A percentile compares a stretch with the other conserved stretches of the same genome.
Evolutionary conservation across 345 rosid species (phyloP).

Genomic region (Gossypium sturtianum): DNA sequence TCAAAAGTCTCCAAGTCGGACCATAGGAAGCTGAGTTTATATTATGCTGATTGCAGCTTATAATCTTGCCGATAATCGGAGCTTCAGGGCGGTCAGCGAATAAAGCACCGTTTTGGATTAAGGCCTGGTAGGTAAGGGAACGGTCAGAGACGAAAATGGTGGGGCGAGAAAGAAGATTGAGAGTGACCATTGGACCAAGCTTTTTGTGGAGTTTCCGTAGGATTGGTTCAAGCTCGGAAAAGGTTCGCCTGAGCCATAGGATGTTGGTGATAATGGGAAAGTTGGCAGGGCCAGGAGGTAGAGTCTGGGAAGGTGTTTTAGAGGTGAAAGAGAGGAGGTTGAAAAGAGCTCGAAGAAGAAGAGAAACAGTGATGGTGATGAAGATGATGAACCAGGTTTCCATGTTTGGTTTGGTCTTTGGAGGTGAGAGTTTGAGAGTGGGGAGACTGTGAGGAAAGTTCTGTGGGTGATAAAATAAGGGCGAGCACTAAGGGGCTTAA

Average conservation of each 20-base stretch:
- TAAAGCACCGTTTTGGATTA: slow-evolving; percentile 33
- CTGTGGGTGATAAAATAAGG: not conserved
- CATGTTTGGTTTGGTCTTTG: slow-evolving; percentile 2
- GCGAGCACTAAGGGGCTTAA: not conserved
- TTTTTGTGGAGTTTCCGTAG: slow-evolving; percentile 22
- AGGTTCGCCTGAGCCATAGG: not conserved
- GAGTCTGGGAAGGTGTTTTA: not conserved
- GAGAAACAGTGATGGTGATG: not conserved
- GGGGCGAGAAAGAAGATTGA: slow-evolving; percentile 28
- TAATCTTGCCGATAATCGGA: slow-evolving; percentile 13
- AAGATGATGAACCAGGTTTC: slow-evolving; percentile 17
- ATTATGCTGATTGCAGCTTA: slow-evolving; percentile 23
- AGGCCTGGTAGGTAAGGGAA: slow-evolving; percentile 33
- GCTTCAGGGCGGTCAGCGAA: slow-evolving; percentile 38
- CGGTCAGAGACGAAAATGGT: slow-evolving; percentile 31
- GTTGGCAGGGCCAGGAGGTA: slow-evolving; percentile 26
- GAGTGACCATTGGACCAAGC: slow-evolving; percentile 34
- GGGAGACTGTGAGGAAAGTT: not conserved
- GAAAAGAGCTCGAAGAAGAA: not conserved
- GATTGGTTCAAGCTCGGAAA: not conserved
- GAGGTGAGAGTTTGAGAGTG: not conserved
- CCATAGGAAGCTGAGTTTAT: slow-evolving; percentile 38
- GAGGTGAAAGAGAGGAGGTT: not conserved
- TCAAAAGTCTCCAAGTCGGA: slow-evolving; percentile 37
- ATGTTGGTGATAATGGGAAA: slow-evolving; percentile 17